Evolutionary conservation across 2,329 filamentous ascomycete species (phyloP), one percentile per base, ranked within the genome.

Genomic region (Aschersonia sp.): DNA sequence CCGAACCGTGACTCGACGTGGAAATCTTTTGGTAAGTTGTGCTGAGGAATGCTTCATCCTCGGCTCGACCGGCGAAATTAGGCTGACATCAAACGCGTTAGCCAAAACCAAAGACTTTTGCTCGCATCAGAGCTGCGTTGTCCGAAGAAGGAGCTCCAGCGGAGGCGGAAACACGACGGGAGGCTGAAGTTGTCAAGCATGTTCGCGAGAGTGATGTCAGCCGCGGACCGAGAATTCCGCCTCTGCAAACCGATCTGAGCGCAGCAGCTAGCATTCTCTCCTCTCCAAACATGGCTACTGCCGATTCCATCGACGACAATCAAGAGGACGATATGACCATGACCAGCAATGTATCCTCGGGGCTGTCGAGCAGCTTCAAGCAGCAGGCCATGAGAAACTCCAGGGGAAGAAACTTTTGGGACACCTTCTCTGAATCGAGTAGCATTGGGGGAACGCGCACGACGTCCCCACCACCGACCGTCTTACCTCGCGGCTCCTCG

Each of bases 91-190:
- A 37, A 37, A 6, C 48, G 30, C 8, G 37, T 37, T 55, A 94
- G 86, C 92, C 94, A 10, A 98, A 97, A 71, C 92, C 90, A 1
- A 94, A 95, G 67, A 88, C 84, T 0, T 98, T 98, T 63, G 88
- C 89, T 5, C 83, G 92, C 9, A 95, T 98, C 54, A 81, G 86
- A 51, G 92, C 90, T 7, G 88, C 88, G 4, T 73, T 98, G 1
- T 74, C 86, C 49, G 92, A 98, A 66, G 92, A 98, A 67, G 77
- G 79, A 12, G 80, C 88, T 0, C 92, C 92, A 0, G 72, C 94
- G 8, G 92, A 98, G 57, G 83, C 84, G 42, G 92, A 98, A 63
- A 81, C 87, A 49, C 82, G 85, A 46, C 83, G 88, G 40, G 92
- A 98, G 69, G 88, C 90, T 39, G 90, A 97, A 64, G 92, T 97